Percentiles rank a stretch among this genome's conserved stretches.
These are phyloP conservation scores for Arachnopeziza araneosa DNA, from an alignment of 2,329 filamentous ascomycete species.

Conservation along the genomic window DNA sequence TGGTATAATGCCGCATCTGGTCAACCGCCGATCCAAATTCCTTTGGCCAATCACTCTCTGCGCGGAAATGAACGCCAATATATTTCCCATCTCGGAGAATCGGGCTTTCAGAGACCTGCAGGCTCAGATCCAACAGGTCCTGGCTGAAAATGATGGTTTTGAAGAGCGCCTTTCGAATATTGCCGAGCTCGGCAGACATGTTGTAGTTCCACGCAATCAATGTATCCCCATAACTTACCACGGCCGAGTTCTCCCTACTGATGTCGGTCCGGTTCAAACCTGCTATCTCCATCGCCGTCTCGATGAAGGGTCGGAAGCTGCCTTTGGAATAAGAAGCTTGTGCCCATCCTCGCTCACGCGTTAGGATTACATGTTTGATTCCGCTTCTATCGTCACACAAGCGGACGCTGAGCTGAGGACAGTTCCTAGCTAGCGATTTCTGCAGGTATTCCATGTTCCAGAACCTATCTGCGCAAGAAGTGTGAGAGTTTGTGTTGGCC, in stretches of 20 bases:
- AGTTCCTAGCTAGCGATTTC: constrained; percentile 4
- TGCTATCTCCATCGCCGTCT: not conserved
- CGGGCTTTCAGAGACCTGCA: constrained; percentile 7
- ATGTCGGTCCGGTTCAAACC: constrained; percentile 4
- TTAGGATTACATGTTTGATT: constrained; percentile 10
- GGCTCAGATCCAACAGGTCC: constrained; percentile 11
- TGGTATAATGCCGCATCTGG: constrained; percentile 16
- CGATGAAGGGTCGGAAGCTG: constrained; percentile 7
- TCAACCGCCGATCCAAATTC: constrained; percentile 10
- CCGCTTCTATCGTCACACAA: constrained; percentile 16
- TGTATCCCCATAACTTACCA: constrained; percentile 17
- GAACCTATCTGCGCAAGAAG: constrained; percentile 13
- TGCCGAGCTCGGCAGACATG: constrained; percentile 11
- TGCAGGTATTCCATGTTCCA: constrained; percentile 14
- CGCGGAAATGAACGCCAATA: constrained; percentile 22
- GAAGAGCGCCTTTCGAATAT: constrained; percentile 20
- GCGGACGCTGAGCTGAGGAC: constrained; percentile 15
- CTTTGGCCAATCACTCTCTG: constrained; percentile 20
- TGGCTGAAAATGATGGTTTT: constrained; percentile 16
- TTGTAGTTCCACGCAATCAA: constrained; percentile 21
- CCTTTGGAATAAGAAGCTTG: constrained; percentile 3
- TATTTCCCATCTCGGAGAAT: constrained; percentile 13
- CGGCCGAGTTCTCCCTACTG: constrained; percentile 9
- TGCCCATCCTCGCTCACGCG: constrained; percentile 3
- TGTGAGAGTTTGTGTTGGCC: not conserved